These are phyloP conservation scores for Gracilaria caudata DNA, from an alignment of 23 red algal species.

Conservation along the genomic window DNA sequence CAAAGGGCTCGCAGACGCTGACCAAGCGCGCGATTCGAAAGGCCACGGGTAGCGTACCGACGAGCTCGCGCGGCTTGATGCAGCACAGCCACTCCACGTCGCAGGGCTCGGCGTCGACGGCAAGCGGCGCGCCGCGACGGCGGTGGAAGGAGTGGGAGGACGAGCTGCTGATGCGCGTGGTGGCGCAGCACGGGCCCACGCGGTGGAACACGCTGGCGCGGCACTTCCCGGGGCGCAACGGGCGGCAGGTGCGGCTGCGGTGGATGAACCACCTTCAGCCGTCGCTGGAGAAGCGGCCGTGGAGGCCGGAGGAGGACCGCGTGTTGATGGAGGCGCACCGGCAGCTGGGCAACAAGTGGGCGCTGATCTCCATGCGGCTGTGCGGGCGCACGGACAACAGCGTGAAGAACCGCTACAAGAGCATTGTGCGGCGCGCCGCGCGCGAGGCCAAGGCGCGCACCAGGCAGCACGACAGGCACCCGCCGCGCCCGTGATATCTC, in stretches of 20 bases:
- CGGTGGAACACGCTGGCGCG: conserved; percentile 84
- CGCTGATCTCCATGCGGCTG: conserved; percentile 70
- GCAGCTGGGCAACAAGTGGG: conserved; percentile 89
- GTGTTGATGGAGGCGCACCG: conserved; percentile 72
- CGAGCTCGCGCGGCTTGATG: not conserved
- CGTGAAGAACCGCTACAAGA: conserved; percentile 98
- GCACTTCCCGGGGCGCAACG: conserved; percentile 80
- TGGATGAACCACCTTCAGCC: conserved; percentile 97
- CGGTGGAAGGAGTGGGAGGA: conserved; percentile 86
- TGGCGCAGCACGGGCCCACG: conserved; percentile 58
- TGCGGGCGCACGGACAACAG: conserved; percentile 90
- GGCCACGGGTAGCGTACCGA: not conserved
- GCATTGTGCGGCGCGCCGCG: conserved; percentile 63
- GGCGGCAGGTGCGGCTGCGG: conserved; percentile 89
- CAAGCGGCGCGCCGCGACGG: conserved; percentile 41
- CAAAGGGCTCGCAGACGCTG: too few species aligned
- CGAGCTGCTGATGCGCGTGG: conserved; percentile 62
- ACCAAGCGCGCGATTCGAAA: not conserved
- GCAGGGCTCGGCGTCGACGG: conserved; percentile 4
- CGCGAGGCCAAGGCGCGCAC: conserved; percentile 40
- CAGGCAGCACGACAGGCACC: not conserved
- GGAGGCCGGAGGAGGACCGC: conserved; percentile 85
- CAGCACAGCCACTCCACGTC: not conserved
- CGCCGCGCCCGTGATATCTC: not conserved
- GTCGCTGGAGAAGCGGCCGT: conserved; percentile 68